A percentile compares a stretch with the other conserved stretches of the same genome.
phyloP scores from a whole-genome alignment of 441 rosid genomes.

The Mallotus repandus region DNA sequence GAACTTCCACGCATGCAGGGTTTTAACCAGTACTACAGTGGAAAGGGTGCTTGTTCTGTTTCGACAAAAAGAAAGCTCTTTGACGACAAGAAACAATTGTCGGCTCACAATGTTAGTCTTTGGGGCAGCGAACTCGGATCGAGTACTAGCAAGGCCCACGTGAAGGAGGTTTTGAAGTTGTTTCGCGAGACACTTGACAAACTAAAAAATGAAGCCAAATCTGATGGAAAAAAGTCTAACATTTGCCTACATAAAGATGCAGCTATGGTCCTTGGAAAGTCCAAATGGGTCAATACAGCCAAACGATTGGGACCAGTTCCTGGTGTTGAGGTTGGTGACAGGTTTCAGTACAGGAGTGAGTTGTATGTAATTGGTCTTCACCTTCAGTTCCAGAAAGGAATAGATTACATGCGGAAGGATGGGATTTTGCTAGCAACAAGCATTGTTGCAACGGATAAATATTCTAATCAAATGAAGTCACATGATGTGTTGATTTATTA shows the following conservation, averaged over 20 bases:
- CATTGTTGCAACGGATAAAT: conserved; percentile 61
- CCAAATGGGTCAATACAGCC: conserved; percentile 33
- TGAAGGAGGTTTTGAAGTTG: conserved; percentile 54
- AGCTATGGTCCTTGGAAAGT: conserved; percentile 38
- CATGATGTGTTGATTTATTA: conserved; percentile 56
- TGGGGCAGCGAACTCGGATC: conserved; percentile 4
- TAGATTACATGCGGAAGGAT: conserved; percentile 51
- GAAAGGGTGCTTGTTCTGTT: conserved; percentile 3
- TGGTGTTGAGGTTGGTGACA: conserved; percentile 75
- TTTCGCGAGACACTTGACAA: conserved; percentile 46
- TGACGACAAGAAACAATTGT: not conserved
- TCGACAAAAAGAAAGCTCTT: not conserved
- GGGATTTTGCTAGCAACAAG: conserved; percentile 50
- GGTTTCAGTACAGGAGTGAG: conserved; percentile 65
- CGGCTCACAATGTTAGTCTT: not conserved
- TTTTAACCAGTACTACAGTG: not conserved
- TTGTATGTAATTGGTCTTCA: conserved; percentile 65
- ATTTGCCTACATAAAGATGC: conserved; percentile 37
- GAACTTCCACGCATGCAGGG: not conserved
- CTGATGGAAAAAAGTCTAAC: not conserved
- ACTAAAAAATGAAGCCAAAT: conserved; percentile 50
- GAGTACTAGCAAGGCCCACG: conserved; percentile 33
- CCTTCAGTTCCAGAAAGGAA: conserved; percentile 52
- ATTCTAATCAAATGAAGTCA: conserved; percentile 51
- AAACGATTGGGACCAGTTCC: conserved; percentile 58